Evolutionary conservation across 1,284 basidiomycete species (phyloP).

Genomic region (Rhodotorula sp.): DNA sequence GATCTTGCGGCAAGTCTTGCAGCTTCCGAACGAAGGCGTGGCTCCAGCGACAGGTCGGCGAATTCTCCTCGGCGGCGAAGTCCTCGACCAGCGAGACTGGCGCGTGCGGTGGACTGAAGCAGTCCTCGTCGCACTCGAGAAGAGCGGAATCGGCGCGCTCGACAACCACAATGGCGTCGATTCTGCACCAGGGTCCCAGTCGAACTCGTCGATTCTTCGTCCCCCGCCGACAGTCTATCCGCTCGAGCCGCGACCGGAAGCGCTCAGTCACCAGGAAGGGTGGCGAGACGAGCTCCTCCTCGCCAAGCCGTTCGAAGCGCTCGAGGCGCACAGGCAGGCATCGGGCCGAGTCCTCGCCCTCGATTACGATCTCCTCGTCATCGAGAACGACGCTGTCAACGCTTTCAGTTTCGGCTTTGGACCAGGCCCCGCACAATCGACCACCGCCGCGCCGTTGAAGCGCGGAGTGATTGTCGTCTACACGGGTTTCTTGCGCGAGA

Average conservation of each 20-base stretch:
- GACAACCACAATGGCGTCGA: not conserved
- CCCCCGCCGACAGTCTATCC: conserved; percentile 30
- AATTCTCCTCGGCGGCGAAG: conserved; percentile 41
- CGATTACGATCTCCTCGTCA: conserved; percentile 43
- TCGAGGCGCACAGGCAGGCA: not conserved
- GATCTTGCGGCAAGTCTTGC: conserved; percentile 41
- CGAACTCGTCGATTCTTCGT: not conserved
- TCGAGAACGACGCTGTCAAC: conserved; percentile 42
- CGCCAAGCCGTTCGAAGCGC: conserved; percentile 10
- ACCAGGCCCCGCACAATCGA: conserved; percentile 6
- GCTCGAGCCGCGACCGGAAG: conserved; percentile 14
- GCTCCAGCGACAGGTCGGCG: conserved; percentile 25
- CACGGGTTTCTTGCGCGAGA: conserved; percentile 44
- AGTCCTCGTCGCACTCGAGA: conserved; percentile 39
- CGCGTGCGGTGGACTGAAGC: conserved; percentile 39
- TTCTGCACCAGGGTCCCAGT: not conserved
- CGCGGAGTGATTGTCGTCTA: conserved; percentile 44
- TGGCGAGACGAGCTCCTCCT: conserved; percentile 27
- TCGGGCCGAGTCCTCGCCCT: conserved; percentile 8
- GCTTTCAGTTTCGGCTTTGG: conserved; percentile 45
- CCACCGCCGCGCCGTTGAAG: not conserved
- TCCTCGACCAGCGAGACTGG: conserved; percentile 43
- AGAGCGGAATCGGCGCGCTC: not conserved
- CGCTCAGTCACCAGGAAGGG: not conserved
- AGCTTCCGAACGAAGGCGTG: conserved; percentile 36